Evolutionary conservation across 164 flowering plant genomes (phyloP), one percentile per base, ranked within the genome.

Genomic region (Pachysandra terminalis): DNA sequence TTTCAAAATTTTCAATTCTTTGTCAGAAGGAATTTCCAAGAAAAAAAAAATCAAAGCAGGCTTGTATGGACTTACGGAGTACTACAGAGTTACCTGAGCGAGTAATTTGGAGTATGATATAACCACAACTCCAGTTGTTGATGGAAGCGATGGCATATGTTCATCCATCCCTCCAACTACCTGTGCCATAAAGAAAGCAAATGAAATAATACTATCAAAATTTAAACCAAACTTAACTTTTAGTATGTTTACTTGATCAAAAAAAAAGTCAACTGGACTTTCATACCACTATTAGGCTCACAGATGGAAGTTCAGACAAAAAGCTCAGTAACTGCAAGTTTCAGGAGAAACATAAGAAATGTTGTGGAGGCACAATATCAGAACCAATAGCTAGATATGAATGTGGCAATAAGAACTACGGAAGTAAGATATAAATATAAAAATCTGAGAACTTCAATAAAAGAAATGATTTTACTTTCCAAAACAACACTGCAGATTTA

Each of bases 131-230:
- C 91, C 89, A 37, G 83, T 21, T 71, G 90, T 69, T 40, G 87
- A 72, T 65, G 91, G 93, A 78, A 90, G 86, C 12, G 89, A 85
- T 27, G 96, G 93, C 56, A 90, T 68, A 61, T 83, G 81, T 61
- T 87, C 89, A 75, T 90, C 95, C 51, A 85, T 69, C 26, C 96
- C 96, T 63, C 89, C 95, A 71, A 93, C 86, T 51, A 93, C 96
- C 98, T 93, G 71, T 49, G 45, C 48, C 37, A 56, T 6, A 48
- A 49, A 15, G 35, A 61, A 66, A 16, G 2, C 13, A 6, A 64
- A 21, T 19, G 0, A 59, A 67, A 53, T 62, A 9, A 71, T 3
- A 32, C 37, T 7, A 32, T 32, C 37, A 32, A 32, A 32, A 32
- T 32, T n/a, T 32, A 32, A 32, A 32, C 37, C 37, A 32, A 32